Evolutionary conservation across 2,329 filamentous ascomycete species (phyloP).

Genomic region (Rugonectria rugulosa): DNA sequence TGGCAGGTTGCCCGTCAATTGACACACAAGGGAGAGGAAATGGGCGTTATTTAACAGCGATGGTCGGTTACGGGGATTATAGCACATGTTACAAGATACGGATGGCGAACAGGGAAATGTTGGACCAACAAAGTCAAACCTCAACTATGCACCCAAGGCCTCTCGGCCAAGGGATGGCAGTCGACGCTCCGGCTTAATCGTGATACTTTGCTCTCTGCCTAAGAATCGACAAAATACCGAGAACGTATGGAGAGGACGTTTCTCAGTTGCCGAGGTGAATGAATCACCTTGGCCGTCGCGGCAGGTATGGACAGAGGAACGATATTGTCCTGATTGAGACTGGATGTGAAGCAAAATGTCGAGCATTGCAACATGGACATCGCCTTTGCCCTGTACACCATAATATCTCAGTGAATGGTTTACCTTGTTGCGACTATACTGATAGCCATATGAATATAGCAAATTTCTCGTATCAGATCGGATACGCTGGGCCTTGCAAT

Average conservation of each 20-base stretch:
- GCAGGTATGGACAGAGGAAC: conserved; percentile 45
- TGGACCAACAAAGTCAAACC: conserved; percentile 95
- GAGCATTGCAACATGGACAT: neutral
- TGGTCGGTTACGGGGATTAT: conserved; percentile 6
- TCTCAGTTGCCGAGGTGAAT: conserved; percentile 69
- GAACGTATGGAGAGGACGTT: conserved; percentile 67
- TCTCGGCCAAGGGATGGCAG: conserved; percentile 83
- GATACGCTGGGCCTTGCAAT: neutral
- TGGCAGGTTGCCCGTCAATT: neutral
- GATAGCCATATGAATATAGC: neutral
- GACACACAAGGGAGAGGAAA: neutral
- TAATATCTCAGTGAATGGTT: neutral
- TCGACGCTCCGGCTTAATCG: conserved; percentile 99
- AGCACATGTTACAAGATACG: conserved; percentile 13
- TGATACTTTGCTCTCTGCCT: conserved; percentile 84
- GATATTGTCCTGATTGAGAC: neutral
- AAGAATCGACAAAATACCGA: conserved; percentile 77
- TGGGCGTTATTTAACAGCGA: neutral
- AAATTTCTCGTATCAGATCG: neutral
- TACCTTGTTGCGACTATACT: conserved; percentile 6
- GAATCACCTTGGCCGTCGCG: conserved; percentile 59
- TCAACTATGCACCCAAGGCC: conserved; percentile 83
- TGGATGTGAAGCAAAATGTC: neutral
- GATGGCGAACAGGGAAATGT: conserved; percentile 57
- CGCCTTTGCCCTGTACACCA: neutral